Percentiles rank a stretch among this genome's conserved stretches.
These are phyloP conservation scores for Cercis canadensis DNA, from an alignment of 306 rosid genomes.

Conservation along the genomic window DNA sequence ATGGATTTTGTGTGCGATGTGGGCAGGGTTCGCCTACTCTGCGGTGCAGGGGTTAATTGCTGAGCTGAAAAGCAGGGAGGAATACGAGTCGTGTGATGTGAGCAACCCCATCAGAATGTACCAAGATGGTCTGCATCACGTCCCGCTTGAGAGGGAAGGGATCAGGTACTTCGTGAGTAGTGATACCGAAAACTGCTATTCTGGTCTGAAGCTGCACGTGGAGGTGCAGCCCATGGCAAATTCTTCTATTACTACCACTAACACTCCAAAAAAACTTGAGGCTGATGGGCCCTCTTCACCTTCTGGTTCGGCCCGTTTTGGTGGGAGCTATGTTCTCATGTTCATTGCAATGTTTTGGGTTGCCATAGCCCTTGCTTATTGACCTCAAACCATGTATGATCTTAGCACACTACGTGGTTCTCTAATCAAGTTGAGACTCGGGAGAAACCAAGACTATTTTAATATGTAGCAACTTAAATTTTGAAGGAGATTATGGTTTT, in stretches of 20 bases:
- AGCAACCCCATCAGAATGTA: conserved; percentile 70
- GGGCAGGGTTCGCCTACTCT: conserved; percentile 83
- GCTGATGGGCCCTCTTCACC: conserved; percentile 65
- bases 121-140: conserved; percentile 67
- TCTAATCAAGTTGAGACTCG: no score
- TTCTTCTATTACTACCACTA: not conserved
- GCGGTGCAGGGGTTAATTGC: conserved; percentile 55
- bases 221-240: conserved; percentile 50
- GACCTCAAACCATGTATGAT: not conserved
- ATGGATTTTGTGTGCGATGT: not conserved
- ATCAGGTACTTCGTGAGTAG: conserved; percentile 74
- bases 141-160: conserved; percentile 70
- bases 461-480: not conserved
- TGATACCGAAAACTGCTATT: conserved; percentile 57
- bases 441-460: no score
- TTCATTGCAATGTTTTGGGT: conserved; percentile 26
- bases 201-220: conserved; percentile 69
- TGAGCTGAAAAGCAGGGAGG: conserved; percentile 66
- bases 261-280: not conserved
- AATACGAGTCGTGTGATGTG: conserved; percentile 73
- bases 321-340: conserved; percentile 21
- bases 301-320: conserved; percentile 46
- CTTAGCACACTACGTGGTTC: no score
- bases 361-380: conserved; percentile 28
- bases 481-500: not conserved